Percentiles rank a stretch among this genome's conserved stretches.
Conservation (phyloP, 2,329 filamentous ascomycete genomes). For the Arthrobotrys sinensis region DNA sequence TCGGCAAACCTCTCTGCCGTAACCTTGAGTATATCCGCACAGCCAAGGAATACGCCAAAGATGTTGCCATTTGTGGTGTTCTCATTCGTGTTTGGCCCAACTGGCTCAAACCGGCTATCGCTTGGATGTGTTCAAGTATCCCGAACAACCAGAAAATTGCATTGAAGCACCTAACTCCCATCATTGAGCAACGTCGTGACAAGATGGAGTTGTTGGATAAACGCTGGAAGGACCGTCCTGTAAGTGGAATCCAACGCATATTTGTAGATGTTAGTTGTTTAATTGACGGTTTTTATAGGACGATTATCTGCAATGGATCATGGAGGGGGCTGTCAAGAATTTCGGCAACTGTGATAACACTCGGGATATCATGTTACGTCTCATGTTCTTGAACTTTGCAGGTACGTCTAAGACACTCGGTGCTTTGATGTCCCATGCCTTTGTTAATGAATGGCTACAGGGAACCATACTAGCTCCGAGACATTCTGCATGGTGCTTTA, state of each 20-base stretch:
- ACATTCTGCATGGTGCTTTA: conserved; percentile 54
- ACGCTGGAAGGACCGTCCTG: conserved; percentile 47
- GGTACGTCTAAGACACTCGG: conserved; percentile 14
- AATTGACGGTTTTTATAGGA: conserved; percentile 30
- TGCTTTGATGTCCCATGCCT: neutral
- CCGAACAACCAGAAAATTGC: conserved; percentile 51
- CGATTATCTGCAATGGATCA: conserved; percentile 60
- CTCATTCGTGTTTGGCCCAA: conserved; percentile 55
- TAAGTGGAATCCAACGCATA: conserved; percentile 16
- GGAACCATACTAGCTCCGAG: conserved; percentile 54
- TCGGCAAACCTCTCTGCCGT: conserved; percentile 51
- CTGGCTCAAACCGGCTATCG: conserved; percentile 37
- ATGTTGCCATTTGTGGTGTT: conserved; percentile 51
- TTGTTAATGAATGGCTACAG: conserved; percentile 18
- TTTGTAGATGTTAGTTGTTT: neutral
- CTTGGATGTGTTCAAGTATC: conserved; percentile 47
- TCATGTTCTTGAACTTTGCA: conserved; percentile 60
- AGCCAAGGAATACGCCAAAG: conserved; percentile 55
- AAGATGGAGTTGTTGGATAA: conserved; percentile 57
- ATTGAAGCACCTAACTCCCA: conserved; percentile 46
- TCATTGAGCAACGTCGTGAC: conserved; percentile 50
- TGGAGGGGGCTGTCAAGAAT: conserved; percentile 51
- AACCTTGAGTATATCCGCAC: conserved; percentile 57
- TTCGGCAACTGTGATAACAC: conserved; percentile 50
- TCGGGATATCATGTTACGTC: conserved; percentile 56